A percentile compares a stretch with the other conserved stretches of the same genome.
Evolutionary conservation across 345 rosid species (phyloP).

Genomic region (Erodium maritimum): DNA sequence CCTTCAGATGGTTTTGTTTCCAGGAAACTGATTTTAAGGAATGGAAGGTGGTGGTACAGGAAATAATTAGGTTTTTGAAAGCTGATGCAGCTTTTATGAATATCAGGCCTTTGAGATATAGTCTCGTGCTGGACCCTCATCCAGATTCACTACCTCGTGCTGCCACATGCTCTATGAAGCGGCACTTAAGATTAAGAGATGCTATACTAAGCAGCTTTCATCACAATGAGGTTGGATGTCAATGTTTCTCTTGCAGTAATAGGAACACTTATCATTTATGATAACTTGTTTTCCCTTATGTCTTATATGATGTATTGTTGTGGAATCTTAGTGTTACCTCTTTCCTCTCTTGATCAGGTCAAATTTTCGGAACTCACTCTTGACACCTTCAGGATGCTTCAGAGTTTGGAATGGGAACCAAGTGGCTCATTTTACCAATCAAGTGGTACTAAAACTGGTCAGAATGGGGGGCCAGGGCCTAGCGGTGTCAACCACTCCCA

Average conservation of each 20-base stretch:
- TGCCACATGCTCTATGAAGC: constrained; percentile 30
- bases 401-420: constrained; percentile 95
- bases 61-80: constrained; percentile 83
- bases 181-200: constrained; percentile 67
- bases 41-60: constrained; percentile 96
- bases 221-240: constrained; percentile 62
- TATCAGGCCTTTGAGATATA: constrained; percentile 87
- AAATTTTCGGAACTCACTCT: constrained; percentile 93
- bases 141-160: constrained; percentile 50
- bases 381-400: constrained; percentile 94
- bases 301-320: too few species aligned
- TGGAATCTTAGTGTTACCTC: not conserved
- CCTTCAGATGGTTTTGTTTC: constrained; percentile 19
- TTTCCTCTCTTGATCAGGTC: constrained; percentile 34
- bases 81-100: constrained; percentile 91
- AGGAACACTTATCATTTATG: not conserved
- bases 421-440: constrained; percentile 78
- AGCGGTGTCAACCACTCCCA: constrained; percentile 42
- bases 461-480: constrained; percentile 29
- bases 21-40: constrained; percentile 96
- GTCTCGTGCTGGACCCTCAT: constrained; percentile 66
- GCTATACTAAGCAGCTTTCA: constrained; percentile 84
- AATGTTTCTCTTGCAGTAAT: constrained; percentile 8
- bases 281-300: not conserved
- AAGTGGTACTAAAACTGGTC: constrained; percentile 32